Conservation (phyloP, 805 yeast genomes). For the Ogataea haglerorum region DNA sequence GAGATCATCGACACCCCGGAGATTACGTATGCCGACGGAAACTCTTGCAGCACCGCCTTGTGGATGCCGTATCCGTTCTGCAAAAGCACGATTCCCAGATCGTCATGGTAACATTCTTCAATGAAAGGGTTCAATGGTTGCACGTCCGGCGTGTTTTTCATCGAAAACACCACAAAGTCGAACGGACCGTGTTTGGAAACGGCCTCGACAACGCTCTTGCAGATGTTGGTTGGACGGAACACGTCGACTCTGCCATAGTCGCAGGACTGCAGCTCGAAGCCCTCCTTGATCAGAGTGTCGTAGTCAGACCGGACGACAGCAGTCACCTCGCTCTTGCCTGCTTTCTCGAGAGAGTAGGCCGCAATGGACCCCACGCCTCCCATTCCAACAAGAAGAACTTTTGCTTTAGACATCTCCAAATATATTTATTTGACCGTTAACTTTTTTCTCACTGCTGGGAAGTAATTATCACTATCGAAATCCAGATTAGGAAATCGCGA, state of each 20-base stretch:
- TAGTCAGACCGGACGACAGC: slow-evolving; percentile 66
- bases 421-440: not conserved
- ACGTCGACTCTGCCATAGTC: slow-evolving; percentile 55
- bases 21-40: slow-evolving; percentile 34
- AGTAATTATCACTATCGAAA: not conserved
- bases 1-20: slow-evolving; percentile 41
- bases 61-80: slow-evolving; percentile 43
- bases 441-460: not conserved
- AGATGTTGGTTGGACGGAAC: slow-evolving; percentile 52
- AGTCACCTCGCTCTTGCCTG: slow-evolving; percentile 51
- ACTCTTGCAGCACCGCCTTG: slow-evolving; percentile 30
- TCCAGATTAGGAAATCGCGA: slow-evolving; percentile 8
- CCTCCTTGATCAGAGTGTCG: slow-evolving; percentile 45
- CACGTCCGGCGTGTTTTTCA: slow-evolving; percentile 67
- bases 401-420: slow-evolving; percentile 18
- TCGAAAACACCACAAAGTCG: slow-evolving; percentile 59
- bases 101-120: slow-evolving; percentile 26
- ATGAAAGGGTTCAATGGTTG: slow-evolving; percentile 40
- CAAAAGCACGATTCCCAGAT: slow-evolving; percentile 35
- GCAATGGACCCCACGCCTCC: slow-evolving; percentile 87
- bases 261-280: slow-evolving; percentile 57
- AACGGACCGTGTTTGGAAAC: slow-evolving; percentile 35
- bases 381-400: slow-evolving; percentile 66
- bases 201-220: slow-evolving; percentile 45
- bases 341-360: slow-evolving; percentile 55